A percentile compares a stretch with the other conserved stretches of the same genome.
These are phyloP conservation scores for Lichtheimia ornata DNA, from an alignment of 371 early-diverging fungal genomes.

Conservation along the genomic window DNA sequence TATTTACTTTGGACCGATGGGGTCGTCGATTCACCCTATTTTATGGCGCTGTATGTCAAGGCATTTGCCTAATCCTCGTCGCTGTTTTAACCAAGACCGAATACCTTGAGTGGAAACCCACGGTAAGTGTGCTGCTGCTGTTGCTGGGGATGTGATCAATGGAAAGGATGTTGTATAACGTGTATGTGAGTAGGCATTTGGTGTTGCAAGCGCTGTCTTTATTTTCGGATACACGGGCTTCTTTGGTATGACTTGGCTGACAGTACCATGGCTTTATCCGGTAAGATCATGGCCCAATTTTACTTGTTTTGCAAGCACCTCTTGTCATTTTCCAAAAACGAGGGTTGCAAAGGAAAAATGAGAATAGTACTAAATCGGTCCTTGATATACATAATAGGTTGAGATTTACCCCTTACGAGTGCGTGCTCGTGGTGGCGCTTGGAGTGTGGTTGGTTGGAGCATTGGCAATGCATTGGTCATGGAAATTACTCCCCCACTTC, in stretches of 20 bases:
- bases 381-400: background rate
- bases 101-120: slow-evolving; percentile 28
- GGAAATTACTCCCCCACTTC: slow-evolving; percentile 45
- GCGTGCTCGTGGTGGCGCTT: slow-evolving; percentile 44
- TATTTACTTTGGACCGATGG: slow-evolving; percentile 39
- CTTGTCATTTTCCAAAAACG: too few species aligned
- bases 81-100: slow-evolving; percentile 38
- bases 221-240: slow-evolving; percentile 36
- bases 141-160: slow-evolving; percentile 34
- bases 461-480: slow-evolving; percentile 40
- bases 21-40: slow-evolving; percentile 38
- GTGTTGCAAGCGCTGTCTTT: slow-evolving; percentile 36
- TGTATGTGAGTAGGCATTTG: slow-evolving; percentile 18
- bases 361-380: background rate
- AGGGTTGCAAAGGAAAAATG: too few species aligned
- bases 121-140: slow-evolving; percentile 42
- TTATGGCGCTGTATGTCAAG: slow-evolving; percentile 40
- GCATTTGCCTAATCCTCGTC: slow-evolving; percentile 33
- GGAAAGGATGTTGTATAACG: too few species aligned
- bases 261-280: slow-evolving; percentile 43
- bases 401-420: slow-evolving; percentile 42
- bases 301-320: background rate
- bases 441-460: slow-evolving; percentile 48
- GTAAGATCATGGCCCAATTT: slow-evolving; percentile 3
- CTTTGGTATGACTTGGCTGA: slow-evolving; percentile 44